Evolutionary conservation across 495 filamentous ascomycete species (phyloP).

Genomic region (Thozetella sp.): DNA sequence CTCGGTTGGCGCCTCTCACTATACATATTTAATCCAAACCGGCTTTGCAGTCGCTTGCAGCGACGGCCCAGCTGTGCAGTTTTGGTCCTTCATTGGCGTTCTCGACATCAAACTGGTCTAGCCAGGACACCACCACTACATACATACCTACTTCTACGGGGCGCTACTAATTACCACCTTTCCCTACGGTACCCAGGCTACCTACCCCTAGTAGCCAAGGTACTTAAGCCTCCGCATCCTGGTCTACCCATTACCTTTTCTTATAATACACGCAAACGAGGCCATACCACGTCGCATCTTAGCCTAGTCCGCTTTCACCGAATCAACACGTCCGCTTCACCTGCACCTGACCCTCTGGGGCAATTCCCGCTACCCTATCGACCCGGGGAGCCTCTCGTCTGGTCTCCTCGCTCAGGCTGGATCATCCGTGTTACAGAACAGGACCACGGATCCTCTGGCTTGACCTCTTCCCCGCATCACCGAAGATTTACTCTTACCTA

Average conservation of each 20-base stretch:
- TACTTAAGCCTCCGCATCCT: too few species aligned
- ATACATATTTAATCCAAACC: conserved; percentile 2
- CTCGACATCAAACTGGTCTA: too few species aligned
- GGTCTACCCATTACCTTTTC: too few species aligned
- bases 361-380: not conserved
- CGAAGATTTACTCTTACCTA: conserved; percentile 48
- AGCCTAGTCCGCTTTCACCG: not conserved
- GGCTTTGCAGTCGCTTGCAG: conserved; percentile 1
- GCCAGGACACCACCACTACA: too few species aligned
- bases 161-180: too few species aligned
- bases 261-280: too few species aligned
- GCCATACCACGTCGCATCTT: too few species aligned
- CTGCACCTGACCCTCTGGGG: not conserved
- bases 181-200: too few species aligned
- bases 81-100: not conserved
- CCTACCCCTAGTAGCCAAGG: too few species aligned
- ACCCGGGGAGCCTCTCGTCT: not conserved
- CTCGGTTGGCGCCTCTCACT: not conserved
- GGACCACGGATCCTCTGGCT: conserved; percentile 18
- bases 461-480: conserved; percentile 43
- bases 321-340: not conserved
- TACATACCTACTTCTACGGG: too few species aligned
- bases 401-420: conserved; percentile 7
- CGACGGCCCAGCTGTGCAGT: not conserved
- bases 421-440: conserved; percentile 13